Base-by-base conservation (phyloP, 1,284 basidiomycete genomes). In the Leccinum subspadiceum region DNA sequence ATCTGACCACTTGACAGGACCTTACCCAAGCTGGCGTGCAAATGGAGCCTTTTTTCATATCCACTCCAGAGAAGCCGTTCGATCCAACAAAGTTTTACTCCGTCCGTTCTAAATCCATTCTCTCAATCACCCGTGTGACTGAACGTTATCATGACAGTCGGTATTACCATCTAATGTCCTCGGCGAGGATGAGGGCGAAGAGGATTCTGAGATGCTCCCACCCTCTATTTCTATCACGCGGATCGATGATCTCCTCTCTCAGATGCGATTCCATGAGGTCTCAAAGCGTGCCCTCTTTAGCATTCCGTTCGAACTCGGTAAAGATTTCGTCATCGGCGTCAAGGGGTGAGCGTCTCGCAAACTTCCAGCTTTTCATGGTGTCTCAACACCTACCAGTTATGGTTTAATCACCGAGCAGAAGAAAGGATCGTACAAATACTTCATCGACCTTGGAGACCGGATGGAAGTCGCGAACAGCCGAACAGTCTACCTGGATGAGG, bases 41-140 rank as follows among this genome's bases (percentile, higher is more conserved):
- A 6, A 81, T 98, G 54, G 93, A 96, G 68, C 94, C 96, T 0
- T 98, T 96, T 76, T 97, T 98, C 76, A 93, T 99, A 69, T 86
- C 85, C 65, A 84, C 84, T 0, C 76, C 82, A 3, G 83, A 86
- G 6, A 86, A 86, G 54, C 78, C 81, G 0, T 96, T 96, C 66
- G 84, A 93, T 56, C 78, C 90, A 4, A 79, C 83, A 13, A 87
- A 84, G 48, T 98, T 96, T 75, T 99, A 94, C 76, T 87, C 89
- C 22, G 94, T 96, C 62, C 63, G 87, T 76, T 29, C 57, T 48
- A 8, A 33, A 22, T 37, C 46, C 24, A 55, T 33, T 56, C 13
- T 20, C n/a, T 56, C 12, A 20, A 54, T 65, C 17, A 57, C 8
- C 51, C 13, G 20, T 58, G 8, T 54, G 12, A 53, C 61, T 63